Base-by-base conservation (phyloP, 1,139 yeast genomes). In the Suhomyces wounanorum region DNA sequence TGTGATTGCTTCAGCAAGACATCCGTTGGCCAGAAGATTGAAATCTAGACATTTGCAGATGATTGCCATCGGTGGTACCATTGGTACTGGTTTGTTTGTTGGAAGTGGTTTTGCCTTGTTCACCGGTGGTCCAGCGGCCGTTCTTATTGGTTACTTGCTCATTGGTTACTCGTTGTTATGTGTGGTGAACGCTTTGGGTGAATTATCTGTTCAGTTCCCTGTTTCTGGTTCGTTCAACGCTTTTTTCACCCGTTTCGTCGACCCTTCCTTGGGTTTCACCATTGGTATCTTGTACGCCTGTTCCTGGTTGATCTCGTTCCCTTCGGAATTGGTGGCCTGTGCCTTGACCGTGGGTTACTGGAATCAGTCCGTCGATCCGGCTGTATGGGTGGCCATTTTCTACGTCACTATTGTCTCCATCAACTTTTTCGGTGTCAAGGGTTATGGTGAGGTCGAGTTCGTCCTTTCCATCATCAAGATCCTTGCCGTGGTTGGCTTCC, bases 41-140 rank as follows among this genome's bases (percentile, higher is more conserved):
- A 62, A 62, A 49, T 54, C 63, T 36, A 58, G 69, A 49, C 69
- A 64, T 45, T 58, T 65, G 56, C 67, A 64, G 46, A 65, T 65
- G 68, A 65, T 65, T 43, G 66, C 68, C 52, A 64, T 65, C 39
- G 69, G 68, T 44, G 69, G 69, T 51, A 57, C 68, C 59, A 60
- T 61, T 40, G 64, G 62, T 59, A 70, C 83, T 13, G 83, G 83
- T 59, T 66, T 79, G 49, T 78, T 78, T 60, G 87, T 89, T 11
- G 87, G 90, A 51, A 81, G 86, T 53, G 96, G 96, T 28, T 77
- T 79, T 48, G 87, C 87, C 1, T 72, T 90, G 55, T 73, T 78
- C 49, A 74, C 71, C 17, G 88, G 89, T 64, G 94, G 94, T 41
- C 92, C 94, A 13, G 90, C 63, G 8, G 58, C 64, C 8, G 64